Evolutionary conservation across 441 rosid species (phyloP).

Genomic region (Codiaeum variegatum): DNA sequence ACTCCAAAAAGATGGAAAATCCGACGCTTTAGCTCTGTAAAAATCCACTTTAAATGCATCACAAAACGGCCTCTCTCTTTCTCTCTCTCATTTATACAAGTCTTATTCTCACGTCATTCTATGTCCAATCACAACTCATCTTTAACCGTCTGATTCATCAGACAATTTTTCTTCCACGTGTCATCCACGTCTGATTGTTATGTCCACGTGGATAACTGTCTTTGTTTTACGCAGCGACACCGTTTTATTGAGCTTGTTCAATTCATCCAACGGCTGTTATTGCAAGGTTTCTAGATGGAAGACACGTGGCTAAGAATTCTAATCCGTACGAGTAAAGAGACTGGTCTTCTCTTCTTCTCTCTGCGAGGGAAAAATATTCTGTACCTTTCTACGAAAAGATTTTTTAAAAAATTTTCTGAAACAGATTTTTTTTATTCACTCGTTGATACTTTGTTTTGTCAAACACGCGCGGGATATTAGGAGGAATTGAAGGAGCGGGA

Average conservation of each 20-base stretch:
- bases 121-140: conserved; percentile 1
- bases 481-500: no score
- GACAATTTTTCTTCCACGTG: not conserved
- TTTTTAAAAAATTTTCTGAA: not conserved
- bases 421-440: not conserved
- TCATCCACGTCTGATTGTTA: conserved; percentile 4
- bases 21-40: conserved; percentile 38
- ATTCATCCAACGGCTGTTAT: not conserved
- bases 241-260: no score
- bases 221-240: no score
- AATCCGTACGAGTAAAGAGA: not conserved
- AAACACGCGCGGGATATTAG: not conserved
- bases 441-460: not conserved
- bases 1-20: conserved; percentile 34
- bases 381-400: conserved; percentile 3
- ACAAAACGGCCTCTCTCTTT: conserved; percentile 25
- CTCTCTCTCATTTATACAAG: conserved; percentile 10
- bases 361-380: conserved; percentile 10
- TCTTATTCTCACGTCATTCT: conserved; percentile 25
- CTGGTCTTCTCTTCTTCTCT: not conserved
- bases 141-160: conserved; percentile 30
- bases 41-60: conserved; percentile 34
- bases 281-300: no score
- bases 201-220: not conserved
- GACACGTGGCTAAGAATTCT: not conserved